Evolutionary conservation across 768 basidiomycete species (phyloP), one percentile per base, ranked within the genome.

Genomic region (Suillus spraguei): DNA sequence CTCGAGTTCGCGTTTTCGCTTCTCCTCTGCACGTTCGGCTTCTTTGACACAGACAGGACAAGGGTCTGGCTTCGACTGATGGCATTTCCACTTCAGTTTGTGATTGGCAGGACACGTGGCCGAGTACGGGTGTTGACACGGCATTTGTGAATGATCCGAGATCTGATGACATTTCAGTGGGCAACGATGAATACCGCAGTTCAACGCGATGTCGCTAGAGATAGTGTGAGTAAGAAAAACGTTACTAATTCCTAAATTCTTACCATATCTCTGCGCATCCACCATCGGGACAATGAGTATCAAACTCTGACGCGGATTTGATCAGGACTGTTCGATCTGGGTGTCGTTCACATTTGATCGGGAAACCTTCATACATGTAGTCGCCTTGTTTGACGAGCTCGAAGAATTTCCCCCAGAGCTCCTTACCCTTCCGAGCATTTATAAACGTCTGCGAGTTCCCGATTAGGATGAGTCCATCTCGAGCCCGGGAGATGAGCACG

Each of bases 401-500:
- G 62, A 90, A 80, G 7, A 90, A 77, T 10, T 72, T 72, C 0
- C 50, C 68, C 88, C 89, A 91, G 0, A 88, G 42, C 0, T 81
- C 78, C 11, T 74, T 74, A 2, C 84, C 88, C 50, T 83, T 82
- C 14, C 79, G 79, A 8, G 88, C 77, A 2, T 78, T 72, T 54
- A 72, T 70, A 74, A 90, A 91, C 0, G 89, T 91, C 7, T 80
- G 65, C 0, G 82, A 74, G 63, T 90, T 89, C 1, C 90, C 89
- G 14, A 91, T 80, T 72, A 91, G 79, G 61, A 91, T 85, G 17
- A 89, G 74, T 0, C 81, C 86, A 67, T 90, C 75, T 0, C 89
- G 82, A 16, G 89, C 87, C 16, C 90, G 84, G 4, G 89, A 91
- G 17, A 91, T 76, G 0, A 91, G 77, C 8, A 91, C 89, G 60